phyloP scores from a whole-genome alignment of 2,329 filamentous ascomycete species.

The Alternaria sp. region DNA sequence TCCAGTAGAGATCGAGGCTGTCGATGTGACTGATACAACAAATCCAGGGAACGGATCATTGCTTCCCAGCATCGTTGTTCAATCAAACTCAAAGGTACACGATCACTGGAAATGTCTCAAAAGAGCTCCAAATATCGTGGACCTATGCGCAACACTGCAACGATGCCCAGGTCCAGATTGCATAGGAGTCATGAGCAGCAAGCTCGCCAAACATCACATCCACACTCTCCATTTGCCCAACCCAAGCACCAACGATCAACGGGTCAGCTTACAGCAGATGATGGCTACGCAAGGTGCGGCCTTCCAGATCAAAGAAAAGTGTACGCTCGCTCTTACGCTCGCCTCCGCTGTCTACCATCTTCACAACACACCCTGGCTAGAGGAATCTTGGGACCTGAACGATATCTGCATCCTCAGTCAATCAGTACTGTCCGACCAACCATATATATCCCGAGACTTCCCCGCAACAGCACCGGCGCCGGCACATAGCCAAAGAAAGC shows the following conservation, averaged over 20 bases:
- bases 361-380: background rate
- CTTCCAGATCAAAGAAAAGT: background rate
- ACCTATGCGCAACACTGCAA: background rate
- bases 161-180: background rate
- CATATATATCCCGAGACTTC: background rate
- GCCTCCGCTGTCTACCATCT: background rate
- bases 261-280: background rate
- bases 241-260: background rate
- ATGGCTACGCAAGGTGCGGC: too few relatives aligned
- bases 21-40: background rate
- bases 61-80: background rate
- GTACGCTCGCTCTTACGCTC: background rate
- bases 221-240: background rate
- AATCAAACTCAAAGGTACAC: background rate
- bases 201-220: background rate
- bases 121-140: background rate
- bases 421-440: background rate
- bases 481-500: background rate
- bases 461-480: background rate
- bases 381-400: background rate
- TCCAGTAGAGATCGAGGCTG: background rate
- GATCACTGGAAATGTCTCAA: background rate
- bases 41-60: background rate
- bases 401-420: background rate
- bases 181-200: background rate